phyloP scores from a whole-genome alignment of 129 eudicot genomes.

The Heracleum sosnowskyi region DNA sequence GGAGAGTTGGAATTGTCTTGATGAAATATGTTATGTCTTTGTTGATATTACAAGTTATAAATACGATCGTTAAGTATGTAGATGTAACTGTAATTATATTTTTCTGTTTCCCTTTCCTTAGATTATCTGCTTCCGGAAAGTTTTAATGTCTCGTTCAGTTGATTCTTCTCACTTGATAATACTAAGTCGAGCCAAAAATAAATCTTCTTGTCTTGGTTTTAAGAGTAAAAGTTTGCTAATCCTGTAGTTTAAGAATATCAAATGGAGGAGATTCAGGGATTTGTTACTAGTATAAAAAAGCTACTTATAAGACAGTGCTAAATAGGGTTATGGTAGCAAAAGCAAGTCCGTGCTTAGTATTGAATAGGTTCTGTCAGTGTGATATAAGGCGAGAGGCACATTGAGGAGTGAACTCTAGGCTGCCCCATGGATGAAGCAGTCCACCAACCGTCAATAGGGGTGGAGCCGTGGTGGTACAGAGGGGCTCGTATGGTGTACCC shows the following conservation, averaged over 20 bases:
- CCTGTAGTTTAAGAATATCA: background rate
- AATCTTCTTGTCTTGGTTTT: background rate
- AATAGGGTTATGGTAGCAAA: too few species aligned
- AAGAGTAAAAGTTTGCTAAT: too few species aligned
- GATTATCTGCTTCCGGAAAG: background rate
- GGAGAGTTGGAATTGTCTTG: background rate
- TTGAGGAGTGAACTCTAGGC: too few species aligned
- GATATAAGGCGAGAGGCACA: too few species aligned
- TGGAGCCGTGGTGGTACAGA: too few species aligned
- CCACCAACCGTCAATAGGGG: too few species aligned
- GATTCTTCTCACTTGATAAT: background rate
- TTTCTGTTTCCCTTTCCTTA: background rate
- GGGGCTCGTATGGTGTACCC: too few species aligned
- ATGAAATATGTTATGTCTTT: background rate
- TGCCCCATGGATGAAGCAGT: too few species aligned
- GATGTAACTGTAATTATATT: background rate
- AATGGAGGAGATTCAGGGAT: background rate
- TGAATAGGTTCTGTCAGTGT: too few species aligned
- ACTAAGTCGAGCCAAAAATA: background rate
- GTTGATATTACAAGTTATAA: background rate
- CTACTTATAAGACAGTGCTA: too few species aligned
- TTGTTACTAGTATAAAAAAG: background rate
- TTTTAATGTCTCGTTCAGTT: background rate
- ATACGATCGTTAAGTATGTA: background rate
- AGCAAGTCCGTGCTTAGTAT: too few species aligned